phyloP scores from a whole-genome alignment of 345 rosid genomes.

The Salix purpurea region DNA sequence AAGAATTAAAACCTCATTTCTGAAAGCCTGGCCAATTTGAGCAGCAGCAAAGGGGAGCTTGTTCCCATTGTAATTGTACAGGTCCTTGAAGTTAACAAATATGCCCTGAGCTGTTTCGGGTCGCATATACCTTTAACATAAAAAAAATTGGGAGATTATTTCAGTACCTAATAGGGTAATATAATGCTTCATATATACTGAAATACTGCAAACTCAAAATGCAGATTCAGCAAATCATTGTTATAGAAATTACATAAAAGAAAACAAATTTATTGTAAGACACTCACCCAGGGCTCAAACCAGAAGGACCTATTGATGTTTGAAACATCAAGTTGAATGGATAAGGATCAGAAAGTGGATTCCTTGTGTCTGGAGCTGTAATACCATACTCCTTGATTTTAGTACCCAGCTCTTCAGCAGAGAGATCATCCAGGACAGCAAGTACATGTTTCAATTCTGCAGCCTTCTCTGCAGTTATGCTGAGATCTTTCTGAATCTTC shows the following conservation, averaged over 20 bases:
- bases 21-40: slow-evolving; percentile 95
- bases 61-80: slow-evolving; percentile 84
- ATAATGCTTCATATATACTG: not conserved
- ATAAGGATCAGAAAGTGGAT: slow-evolving; percentile 83
- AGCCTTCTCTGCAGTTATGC: slow-evolving; percentile 60
- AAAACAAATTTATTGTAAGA: not conserved
- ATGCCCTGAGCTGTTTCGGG: slow-evolving; percentile 99
- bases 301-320: slow-evolving; percentile 96
- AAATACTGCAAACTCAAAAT: not conserved
- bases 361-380: slow-evolving; percentile 74
- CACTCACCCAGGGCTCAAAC: slow-evolving; percentile 68
- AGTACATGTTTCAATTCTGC: slow-evolving; percentile 76
- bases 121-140: slow-evolving; percentile 71
- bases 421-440: slow-evolving; percentile 75
- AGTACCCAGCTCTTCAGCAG: slow-evolving; percentile 69
- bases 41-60: slow-evolving; percentile 98
- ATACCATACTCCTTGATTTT: slow-evolving; percentile 82
- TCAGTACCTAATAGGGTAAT: not conserved
- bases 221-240: not conserved
- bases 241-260: not conserved
- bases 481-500: slow-evolving; percentile 81
- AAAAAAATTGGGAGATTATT: not conserved
- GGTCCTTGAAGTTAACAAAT: slow-evolving; percentile 82
- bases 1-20: slow-evolving; percentile 70
- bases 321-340: slow-evolving; percentile 96